phyloP scores from a whole-genome alignment of 768 basidiomycete species.

The Mycena crocata region DNA sequence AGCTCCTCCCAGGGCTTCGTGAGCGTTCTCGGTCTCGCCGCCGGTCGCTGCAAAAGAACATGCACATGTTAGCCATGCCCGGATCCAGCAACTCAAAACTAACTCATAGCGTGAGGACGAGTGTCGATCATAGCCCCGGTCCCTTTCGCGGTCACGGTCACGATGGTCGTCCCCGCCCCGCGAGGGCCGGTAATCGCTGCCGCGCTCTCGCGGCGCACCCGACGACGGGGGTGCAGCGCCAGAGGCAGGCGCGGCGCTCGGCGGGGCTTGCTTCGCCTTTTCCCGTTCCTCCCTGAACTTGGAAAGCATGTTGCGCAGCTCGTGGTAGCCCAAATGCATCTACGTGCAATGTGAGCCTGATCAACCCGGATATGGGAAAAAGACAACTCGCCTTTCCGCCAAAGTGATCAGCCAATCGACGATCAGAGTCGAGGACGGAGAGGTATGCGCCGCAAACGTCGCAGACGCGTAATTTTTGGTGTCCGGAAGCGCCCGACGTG shows the following conservation, averaged over 20 bases:
- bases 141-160: constrained; percentile 72
- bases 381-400: constrained; percentile 89
- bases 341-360: constrained; percentile 46
- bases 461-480: constrained; percentile 99
- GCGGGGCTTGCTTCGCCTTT: constrained; percentile 74
- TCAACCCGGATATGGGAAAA: constrained; percentile 39
- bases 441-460: constrained; percentile 99
- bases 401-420: constrained; percentile 98
- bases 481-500: constrained; percentile 98
- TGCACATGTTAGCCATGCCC: constrained; percentile 34
- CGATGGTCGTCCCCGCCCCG: constrained; percentile 72
- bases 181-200: constrained; percentile 66
- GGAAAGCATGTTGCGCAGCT: constrained; percentile 91
- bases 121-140: constrained; percentile 78
- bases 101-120: constrained; percentile 79
- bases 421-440: constrained; percentile 96
- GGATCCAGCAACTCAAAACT: constrained; percentile 36
- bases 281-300: constrained; percentile 94
- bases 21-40: constrained; percentile 80
- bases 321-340: constrained; percentile 99
- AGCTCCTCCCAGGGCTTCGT: constrained; percentile 73
- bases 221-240: constrained; percentile 49
- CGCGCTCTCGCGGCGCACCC: constrained; percentile 51
- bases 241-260: constrained; percentile 53
- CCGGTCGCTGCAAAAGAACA: constrained; percentile 65